phyloP scores from a whole-genome alignment of 257 asterid genomes.

The Solanum chaucha region DNA sequence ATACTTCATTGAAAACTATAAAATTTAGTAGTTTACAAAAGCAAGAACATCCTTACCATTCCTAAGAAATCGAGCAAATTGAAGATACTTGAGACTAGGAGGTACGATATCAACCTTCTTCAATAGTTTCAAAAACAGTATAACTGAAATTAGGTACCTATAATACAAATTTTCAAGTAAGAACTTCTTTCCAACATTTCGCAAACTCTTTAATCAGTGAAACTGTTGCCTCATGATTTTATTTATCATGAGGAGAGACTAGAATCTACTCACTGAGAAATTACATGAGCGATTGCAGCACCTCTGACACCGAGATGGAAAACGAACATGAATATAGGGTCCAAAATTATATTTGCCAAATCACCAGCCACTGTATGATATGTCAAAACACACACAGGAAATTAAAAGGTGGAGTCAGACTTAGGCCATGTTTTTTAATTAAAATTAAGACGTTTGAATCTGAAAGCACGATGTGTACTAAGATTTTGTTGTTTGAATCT shows the following conservation, averaged over 20 bases:
- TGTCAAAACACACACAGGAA: background rate
- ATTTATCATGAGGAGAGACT: background rate
- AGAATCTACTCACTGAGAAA: slow-evolving; percentile 55
- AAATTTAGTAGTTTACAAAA: background rate
- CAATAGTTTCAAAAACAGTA: slow-evolving; percentile 51
- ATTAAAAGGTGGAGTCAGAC: background rate
- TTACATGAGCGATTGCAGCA: slow-evolving; percentile 68
- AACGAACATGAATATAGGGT: slow-evolving; percentile 49
- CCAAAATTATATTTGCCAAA: slow-evolving; percentile 46
- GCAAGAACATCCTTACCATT: slow-evolving; percentile 33
- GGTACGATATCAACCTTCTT: slow-evolving; percentile 51
- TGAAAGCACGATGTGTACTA: background rate
- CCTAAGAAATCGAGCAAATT: slow-evolving; percentile 53
- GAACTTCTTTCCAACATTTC: background rate
- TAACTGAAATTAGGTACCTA: slow-evolving; percentile 63
- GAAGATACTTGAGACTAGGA: slow-evolving; percentile 45
- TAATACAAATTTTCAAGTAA: slow-evolving; percentile 3
- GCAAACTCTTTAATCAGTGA: background rate
- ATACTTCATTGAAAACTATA: background rate
- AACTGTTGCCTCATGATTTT: background rate
- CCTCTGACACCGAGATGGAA: slow-evolving; percentile 55
- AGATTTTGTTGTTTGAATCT: background rate
- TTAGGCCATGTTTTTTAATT: background rate
- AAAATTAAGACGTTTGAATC: background rate
- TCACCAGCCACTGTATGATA: slow-evolving; percentile 51